Base-by-base conservation (phyloP, 2,329 filamentous ascomycete genomes). In the Cyphellophora attinorum region DNA sequence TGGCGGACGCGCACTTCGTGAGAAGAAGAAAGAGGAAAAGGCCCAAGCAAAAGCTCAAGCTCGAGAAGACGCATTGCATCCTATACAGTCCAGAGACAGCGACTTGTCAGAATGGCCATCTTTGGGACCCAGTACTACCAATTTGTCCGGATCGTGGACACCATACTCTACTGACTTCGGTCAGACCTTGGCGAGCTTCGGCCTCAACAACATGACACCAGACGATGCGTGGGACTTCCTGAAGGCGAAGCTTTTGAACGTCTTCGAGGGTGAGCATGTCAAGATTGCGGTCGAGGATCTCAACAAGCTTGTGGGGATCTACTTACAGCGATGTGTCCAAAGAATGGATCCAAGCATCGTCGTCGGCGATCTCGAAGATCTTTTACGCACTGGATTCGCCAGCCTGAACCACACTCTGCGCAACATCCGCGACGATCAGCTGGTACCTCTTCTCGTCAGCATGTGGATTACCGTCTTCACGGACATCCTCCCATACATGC, bases 391-490 rank as follows among this genome's bases (percentile, higher is more conserved):
- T 0, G 91, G 91, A 1, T 98, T 96, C 52, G 70, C 74, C 18
- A 86, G 82, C 2, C 68, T 98, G 2, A 89, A 94, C 47, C 82
- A 88, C 45, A 88, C 84, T 0, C 64, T 96, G 12, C 74, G 79
- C 32, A 75, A 76, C 29, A 78, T 85, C 1, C 72, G 85, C 0
- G 89, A 96, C 51, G 88, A 94, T 41, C 75, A 81, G 19, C 72
- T 96, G n/a, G 85, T 96, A 14, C 84, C 85, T 0, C 78, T 85
- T 37, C 68, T 98, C 1, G 89, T 95, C 2, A 85, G 94, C 54
- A 78, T 95, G 53, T 98, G 91, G 91, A 75, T 93, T 39, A 79
- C 91, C 30, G 88, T 91, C 0, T 95, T 95, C 51, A 89, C 85
- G 3, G 82, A 76, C 5, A 84, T 96, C 23, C 62, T 96, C 4